Conservation (phyloP, 768 basidiomycete genomes). For the Podaxis mareebaensis region DNA sequence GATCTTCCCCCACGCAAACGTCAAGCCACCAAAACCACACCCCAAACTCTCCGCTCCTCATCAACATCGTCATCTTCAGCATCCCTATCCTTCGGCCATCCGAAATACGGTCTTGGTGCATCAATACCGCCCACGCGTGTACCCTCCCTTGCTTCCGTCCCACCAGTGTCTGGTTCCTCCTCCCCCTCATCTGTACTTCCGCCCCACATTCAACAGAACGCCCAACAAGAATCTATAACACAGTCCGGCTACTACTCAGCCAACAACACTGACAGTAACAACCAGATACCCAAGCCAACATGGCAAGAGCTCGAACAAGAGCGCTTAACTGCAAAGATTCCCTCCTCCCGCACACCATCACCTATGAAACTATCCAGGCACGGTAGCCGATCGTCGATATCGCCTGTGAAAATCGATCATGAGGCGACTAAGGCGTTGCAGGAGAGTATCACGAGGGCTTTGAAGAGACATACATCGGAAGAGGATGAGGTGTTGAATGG, state of each 20-base stretch:
- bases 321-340: conserved; percentile 38
- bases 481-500: conserved; percentile 31
- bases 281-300: conserved; percentile 13
- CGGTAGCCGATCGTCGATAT: conserved; percentile 29
- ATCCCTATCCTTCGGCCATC: conserved; percentile 11
- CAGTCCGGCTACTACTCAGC: background rate
- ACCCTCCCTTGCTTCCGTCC: background rate
- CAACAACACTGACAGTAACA: background rate
- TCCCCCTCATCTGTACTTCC: conserved; percentile 12
- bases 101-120: background rate
- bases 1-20: conserved; percentile 17
- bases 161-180: conserved; percentile 15
- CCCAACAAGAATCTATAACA: conserved; percentile 1
- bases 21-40: conserved; percentile 12
- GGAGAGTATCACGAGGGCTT: conserved; percentile 65
- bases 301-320: conserved; percentile 27
- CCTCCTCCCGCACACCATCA: conserved; percentile 60
- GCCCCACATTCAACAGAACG: background rate
- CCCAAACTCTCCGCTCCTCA: background rate
- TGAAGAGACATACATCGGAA: conserved; percentile 59
- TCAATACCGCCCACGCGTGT: background rate
- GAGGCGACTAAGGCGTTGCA: conserved; percentile 60
- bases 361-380: conserved; percentile 46
- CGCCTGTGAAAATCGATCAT: conserved; percentile 46
- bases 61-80: background rate